Conservation (phyloP, 2,329 filamentous ascomycete genomes). For the Botrytis pseudocinerea region DNA sequence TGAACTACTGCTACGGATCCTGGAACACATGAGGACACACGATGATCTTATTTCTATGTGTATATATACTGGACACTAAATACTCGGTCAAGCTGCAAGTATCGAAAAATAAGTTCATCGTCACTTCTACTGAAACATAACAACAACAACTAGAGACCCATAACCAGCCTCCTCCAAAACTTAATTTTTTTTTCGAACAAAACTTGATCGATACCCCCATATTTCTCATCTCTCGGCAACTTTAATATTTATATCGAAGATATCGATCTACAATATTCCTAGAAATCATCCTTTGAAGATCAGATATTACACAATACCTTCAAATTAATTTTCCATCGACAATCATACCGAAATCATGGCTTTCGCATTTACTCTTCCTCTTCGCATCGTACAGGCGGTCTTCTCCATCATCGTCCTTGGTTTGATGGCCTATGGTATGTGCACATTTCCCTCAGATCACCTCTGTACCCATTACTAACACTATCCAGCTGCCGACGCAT, state of each 20-base stretch:
- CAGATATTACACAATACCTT: not conserved
- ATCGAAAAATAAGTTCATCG: not conserved
- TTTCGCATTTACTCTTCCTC: slow-evolving; percentile 51
- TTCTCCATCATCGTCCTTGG: slow-evolving; percentile 75
- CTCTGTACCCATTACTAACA: slow-evolving; percentile 8
- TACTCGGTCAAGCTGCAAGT: slow-evolving; percentile 21
- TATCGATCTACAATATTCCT: not conserved
- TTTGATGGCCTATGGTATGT: slow-evolving; percentile 68
- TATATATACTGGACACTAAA: slow-evolving; percentile 17
- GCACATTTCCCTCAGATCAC: not conserved
- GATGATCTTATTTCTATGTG: not conserved
- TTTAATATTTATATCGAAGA: slow-evolving; percentile 1
- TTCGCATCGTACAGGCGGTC: slow-evolving; percentile 66
- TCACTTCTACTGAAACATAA: slow-evolving; percentile 20
- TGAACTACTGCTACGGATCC: not conserved
- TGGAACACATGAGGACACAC: not conserved
- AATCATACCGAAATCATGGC: slow-evolving; percentile 45
- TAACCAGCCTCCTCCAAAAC: slow-evolving; percentile 8
- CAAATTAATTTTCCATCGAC: not conserved
- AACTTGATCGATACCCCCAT: not conserved
- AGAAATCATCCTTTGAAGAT: not conserved
- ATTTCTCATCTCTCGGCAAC: not conserved
- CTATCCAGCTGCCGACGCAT: slow-evolving; percentile 55
- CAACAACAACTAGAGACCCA: slow-evolving; percentile 11
- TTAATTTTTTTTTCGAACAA: not conserved